Evolutionary conservation across 495 filamentous ascomycete species (phyloP).

Genomic region (Hyaloscypha variabilis): DNA sequence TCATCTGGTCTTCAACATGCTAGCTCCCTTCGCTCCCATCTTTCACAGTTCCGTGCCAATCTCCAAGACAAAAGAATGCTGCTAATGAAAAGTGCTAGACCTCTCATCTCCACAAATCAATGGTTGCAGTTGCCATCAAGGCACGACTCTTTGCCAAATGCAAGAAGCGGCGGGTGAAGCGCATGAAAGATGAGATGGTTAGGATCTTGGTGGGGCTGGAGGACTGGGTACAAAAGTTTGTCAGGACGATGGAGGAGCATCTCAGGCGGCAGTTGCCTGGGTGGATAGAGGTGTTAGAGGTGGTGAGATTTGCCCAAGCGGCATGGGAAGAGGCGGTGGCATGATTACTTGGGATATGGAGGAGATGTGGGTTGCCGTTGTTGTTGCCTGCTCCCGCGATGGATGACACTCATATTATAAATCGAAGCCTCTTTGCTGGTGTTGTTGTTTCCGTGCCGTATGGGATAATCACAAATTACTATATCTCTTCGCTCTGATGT

Average conservation of each 20-base stretch:
- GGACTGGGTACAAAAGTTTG: neutral
- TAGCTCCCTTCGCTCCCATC: neutral
- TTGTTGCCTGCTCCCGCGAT: too few species aligned
- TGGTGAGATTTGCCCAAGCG: neutral
- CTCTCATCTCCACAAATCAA: neutral
- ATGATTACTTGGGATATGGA: neutral
- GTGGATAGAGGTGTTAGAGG: neutral
- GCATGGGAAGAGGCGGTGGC: neutral
- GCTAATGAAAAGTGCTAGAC: neutral
- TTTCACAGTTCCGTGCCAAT: neutral
- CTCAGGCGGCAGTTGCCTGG: neutral
- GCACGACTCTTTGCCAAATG: neutral
- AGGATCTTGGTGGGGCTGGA: neutral
- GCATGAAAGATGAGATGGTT: neutral
- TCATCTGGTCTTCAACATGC: neutral
- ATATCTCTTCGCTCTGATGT: too few species aligned
- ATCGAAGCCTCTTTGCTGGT: neutral
- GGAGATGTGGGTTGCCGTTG: neutral
- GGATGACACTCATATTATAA: neutral
- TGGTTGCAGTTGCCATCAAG: neutral
- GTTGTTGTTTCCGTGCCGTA: too few species aligned
- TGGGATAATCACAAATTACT: too few species aligned
- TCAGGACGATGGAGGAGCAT: neutral
- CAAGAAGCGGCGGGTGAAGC: neutral
- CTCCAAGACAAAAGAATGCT: neutral